These are phyloP conservation scores for Xylaria sp. DNA, from an alignment of 2,329 filamentous ascomycete species.

Conservation along the genomic window DNA sequence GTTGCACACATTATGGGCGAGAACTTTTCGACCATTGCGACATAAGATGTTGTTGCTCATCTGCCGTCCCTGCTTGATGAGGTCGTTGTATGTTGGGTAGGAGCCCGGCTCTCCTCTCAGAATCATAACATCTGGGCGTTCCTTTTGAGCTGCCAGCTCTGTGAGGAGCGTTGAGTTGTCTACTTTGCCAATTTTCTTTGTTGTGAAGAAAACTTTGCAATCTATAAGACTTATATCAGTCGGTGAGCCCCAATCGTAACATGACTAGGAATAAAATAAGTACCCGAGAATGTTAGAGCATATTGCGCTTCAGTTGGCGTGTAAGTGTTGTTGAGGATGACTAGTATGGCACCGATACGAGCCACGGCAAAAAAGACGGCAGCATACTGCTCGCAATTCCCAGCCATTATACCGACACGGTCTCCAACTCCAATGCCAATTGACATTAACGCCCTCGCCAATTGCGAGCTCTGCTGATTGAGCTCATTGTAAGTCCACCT, in stretches of 20 bases:
- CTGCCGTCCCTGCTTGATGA: conserved; percentile 64
- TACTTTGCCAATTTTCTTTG: conserved; percentile 72
- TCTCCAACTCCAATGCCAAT: conserved; percentile 76
- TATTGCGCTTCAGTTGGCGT: conserved; percentile 78
- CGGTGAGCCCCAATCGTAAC: neutral
- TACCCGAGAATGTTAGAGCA: conserved; percentile 76
- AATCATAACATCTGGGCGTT: conserved; percentile 67
- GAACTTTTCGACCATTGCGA: conserved; percentile 64
- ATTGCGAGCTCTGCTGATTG: conserved; percentile 68
- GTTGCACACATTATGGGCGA: conserved; percentile 76
- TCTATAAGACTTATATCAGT: conserved; percentile 56
- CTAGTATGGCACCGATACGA: conserved; percentile 73
- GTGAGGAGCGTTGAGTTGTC: conserved; percentile 70
- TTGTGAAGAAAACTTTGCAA: conserved; percentile 79
- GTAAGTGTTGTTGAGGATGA: conserved; percentile 86
- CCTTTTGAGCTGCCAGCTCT: conserved; percentile 60
- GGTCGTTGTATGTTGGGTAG: conserved; percentile 69
- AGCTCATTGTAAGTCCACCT: conserved; percentile 78
- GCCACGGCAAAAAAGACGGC: conserved; percentile 79
- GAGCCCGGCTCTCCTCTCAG: conserved; percentile 64
- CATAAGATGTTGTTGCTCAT: conserved; percentile 63
- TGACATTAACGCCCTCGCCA: conserved; percentile 74
- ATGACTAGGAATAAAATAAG: conserved; percentile 24
- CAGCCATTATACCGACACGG: conserved; percentile 78
- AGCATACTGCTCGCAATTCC: conserved; percentile 85